Base-by-base conservation (phyloP, 78 protist species). In the Dictyostelium brefeldianum region DNA sequence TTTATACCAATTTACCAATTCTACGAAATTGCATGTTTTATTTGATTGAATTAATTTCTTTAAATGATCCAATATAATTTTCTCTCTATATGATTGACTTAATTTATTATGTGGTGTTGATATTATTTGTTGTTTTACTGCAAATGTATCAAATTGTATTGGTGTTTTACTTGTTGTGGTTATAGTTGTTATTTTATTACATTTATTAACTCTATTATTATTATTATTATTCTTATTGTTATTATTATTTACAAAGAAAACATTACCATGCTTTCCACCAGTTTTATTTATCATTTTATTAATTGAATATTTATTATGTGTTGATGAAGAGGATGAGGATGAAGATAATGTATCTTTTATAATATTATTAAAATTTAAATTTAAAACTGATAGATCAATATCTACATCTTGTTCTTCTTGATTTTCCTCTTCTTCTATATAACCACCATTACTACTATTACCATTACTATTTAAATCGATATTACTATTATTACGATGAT, bases 101-200 rank as follows among this genome's bases (percentile, higher is more conserved):
- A 48, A n/a, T 47, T 75, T 75, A 59, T 85, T 75, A 14, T 36
- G 10, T 22, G 92, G 92, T 59, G 92, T 51, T 41, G 92, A 71
- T n/a, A 85, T 78, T 59, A 53, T 43, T 59, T 85, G 92, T 71
- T 80, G 43, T 46, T 85, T 85, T 5, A 85, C 57, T 47, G 92
- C 92, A 75, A 57, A 85, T 48, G 46, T 46, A 20, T 46, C 50
- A 22, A 20, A 17, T 8, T 73, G 54, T 47, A 18, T 65, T 46
- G 4, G 47, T 64, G 14, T 10, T 41, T 9, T 22, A 17, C 22
- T 27, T 64, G 0, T 62, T 64, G 4, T 41, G 18, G 18, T 1
- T 64, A 29, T 78, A 3, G 12, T 4, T n/a, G n/a, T 7, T 62
- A n/a, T 80, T 64, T 18, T 78, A 51, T 20, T 78, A 7, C 4